Conservation (phyloP, 2,329 filamentous ascomycete genomes). For the Exophiala dermatitidis region DNA sequence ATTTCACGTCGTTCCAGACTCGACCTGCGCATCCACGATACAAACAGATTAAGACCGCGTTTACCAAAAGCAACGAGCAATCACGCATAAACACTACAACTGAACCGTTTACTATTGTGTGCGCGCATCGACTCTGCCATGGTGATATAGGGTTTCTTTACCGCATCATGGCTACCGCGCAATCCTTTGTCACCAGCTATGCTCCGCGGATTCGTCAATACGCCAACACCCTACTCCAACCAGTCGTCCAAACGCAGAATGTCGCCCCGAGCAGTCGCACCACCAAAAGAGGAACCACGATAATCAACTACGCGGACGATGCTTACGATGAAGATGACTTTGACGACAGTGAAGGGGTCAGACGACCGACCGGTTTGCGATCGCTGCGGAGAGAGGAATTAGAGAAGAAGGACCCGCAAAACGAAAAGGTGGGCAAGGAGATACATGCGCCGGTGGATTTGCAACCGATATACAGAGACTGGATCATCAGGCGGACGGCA, state of each 20-base stretch:
- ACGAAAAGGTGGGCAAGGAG: slow-evolving; percentile 78
- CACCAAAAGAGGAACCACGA: slow-evolving; percentile 94
- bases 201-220: slow-evolving; percentile 84
- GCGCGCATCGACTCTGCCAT: slow-evolving; percentile 2
- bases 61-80: not conserved
- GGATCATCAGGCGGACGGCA: slow-evolving; percentile 69
- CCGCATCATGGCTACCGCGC: slow-evolving; percentile 52
- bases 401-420: slow-evolving; percentile 56
- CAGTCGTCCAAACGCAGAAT: slow-evolving; percentile 65
- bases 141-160: not conserved
- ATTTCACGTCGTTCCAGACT: not conserved
- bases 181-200: slow-evolving; percentile 86
- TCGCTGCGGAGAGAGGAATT: slow-evolving; percentile 73
- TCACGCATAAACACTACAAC: not conserved
- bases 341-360: slow-evolving; percentile 58
- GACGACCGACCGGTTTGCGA: slow-evolving; percentile 69
- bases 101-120: not conserved
- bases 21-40: not conserved
- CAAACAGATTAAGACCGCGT: not conserved
- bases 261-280: slow-evolving; percentile 65
- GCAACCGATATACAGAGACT: slow-evolving; percentile 88
- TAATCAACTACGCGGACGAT: slow-evolving; percentile 97
- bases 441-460: slow-evolving; percentile 69
- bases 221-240: slow-evolving; percentile 83
- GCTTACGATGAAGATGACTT: slow-evolving; percentile 72